A percentile compares a stretch with the other conserved stretches of the same genome.
Conservation (phyloP, 2,329 filamentous ascomycete genomes). For the Arthrobotrys sinensis region DNA sequence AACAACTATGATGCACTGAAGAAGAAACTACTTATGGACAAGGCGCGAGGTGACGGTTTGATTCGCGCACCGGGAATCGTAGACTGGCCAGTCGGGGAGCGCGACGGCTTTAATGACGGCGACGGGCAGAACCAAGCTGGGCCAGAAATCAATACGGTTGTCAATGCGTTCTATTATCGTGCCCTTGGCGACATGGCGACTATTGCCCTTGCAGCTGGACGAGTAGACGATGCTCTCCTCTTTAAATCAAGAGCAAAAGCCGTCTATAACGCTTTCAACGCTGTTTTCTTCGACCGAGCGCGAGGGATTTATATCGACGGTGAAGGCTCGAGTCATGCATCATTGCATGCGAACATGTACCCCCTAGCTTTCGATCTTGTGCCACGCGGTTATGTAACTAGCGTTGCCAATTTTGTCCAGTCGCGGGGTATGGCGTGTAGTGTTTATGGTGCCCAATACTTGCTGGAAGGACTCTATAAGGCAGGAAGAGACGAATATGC, state of each 20-base stretch:
- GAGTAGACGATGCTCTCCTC: not conserved
- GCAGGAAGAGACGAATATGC: conserved; percentile 25
- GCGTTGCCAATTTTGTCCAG: conserved; percentile 37
- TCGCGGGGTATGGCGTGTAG: conserved; percentile 44
- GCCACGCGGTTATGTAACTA: not conserved
- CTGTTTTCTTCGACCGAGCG: conserved; percentile 18
- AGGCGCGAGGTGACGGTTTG: conserved; percentile 37
- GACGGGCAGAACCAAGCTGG: conserved; percentile 18
- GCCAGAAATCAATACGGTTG: conserved; percentile 32
- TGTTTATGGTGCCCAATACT: conserved; percentile 37
- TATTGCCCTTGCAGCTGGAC: conserved; percentile 12
- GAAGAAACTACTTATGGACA: conserved; percentile 31
- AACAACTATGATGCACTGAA: conserved; percentile 34
- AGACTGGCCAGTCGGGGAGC: conserved; percentile 30
- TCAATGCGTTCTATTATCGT: conserved; percentile 42
- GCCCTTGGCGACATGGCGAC: conserved; percentile 28
- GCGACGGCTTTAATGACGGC: conserved; percentile 10
- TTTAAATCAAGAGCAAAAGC: conserved; percentile 24
- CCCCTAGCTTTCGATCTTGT: conserved; percentile 36
- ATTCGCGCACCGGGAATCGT: conserved; percentile 20
- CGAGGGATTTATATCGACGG: conserved; percentile 30
- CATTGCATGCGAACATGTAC: conserved; percentile 46
- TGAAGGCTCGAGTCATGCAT: conserved; percentile 27
- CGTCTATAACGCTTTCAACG: conserved; percentile 29
- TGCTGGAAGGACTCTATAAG: conserved; percentile 35